These are phyloP conservation scores for Pseudogymnoascus sp. DNA, from an alignment of 2,329 filamentous ascomycete species.

Conservation along the genomic window DNA sequence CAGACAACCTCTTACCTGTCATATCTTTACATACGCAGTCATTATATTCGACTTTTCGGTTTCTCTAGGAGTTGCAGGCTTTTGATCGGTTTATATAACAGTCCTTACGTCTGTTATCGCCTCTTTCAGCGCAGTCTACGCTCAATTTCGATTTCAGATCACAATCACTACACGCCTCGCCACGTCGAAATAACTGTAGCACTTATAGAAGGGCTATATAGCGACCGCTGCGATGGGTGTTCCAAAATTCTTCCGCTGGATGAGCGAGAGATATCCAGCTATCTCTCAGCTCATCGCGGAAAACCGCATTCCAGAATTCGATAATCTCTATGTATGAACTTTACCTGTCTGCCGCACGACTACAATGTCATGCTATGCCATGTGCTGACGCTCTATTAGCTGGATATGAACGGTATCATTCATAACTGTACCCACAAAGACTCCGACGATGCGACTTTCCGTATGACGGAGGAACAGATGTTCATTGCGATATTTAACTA, in stretches of 20 bases:
- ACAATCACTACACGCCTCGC: background rate
- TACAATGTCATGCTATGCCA: background rate
- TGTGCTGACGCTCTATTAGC: conserved; percentile 19
- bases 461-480: conserved; percentile 96
- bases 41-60: background rate
- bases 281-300: conserved; percentile 98
- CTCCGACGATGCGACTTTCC: conserved; percentile 81
- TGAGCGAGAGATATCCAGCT: conserved; percentile 96
- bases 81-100: conserved; percentile 4
- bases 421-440: conserved; percentile 99
- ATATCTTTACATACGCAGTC: background rate
- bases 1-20: background rate
- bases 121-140: conserved; percentile 1
- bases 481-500: conserved; percentile 99
- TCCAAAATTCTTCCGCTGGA: conserved; percentile 60
- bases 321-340: conserved; percentile 72
- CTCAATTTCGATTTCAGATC: background rate
- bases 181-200: background rate
- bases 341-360: conserved; percentile 12
- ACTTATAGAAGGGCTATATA: conserved; percentile 3
- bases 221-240: conserved; percentile 40
- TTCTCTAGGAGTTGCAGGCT: conserved; percentile 5
- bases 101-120: conserved; percentile 3
- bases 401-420: conserved; percentile 99
- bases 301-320: conserved; percentile 98